Conservation (phyloP, 192 early-diverging fungal genomes). For the Pilobolus umbonatus region DNA sequence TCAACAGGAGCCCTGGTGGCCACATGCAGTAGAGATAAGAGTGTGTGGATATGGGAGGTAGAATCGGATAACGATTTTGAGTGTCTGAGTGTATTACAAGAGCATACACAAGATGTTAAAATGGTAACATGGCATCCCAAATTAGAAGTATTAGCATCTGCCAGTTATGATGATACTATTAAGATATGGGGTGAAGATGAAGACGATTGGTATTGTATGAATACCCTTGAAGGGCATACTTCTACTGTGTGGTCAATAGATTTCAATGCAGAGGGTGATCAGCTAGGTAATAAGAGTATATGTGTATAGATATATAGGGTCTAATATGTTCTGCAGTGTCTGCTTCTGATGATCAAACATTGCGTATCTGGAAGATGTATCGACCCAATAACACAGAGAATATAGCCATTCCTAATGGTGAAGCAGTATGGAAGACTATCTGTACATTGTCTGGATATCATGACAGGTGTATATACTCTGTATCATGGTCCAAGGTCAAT, state of each 20-base stretch:
- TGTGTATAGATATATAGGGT: too few species aligned
- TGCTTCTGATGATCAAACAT: slow-evolving; percentile 82
- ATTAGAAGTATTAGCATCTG: slow-evolving; percentile 80
- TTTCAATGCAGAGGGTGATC: slow-evolving; percentile 65
- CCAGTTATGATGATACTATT: slow-evolving; percentile 92
- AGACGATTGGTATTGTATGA: slow-evolving; percentile 94
- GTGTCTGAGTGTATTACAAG: slow-evolving; percentile 89
- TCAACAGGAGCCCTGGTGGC: slow-evolving; percentile 77
- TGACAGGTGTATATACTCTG: slow-evolving; percentile 83
- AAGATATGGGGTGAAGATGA: slow-evolving; percentile 92
- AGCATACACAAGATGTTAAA: slow-evolving; percentile 97
- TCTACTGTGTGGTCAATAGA: slow-evolving; percentile 95
- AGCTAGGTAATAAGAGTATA: slow-evolving; percentile 36
- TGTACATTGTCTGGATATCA: slow-evolving; percentile 66
- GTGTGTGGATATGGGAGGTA: slow-evolving; percentile 98
- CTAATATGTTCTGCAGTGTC: slow-evolving; percentile 45
- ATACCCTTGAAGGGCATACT: slow-evolving; percentile 77
- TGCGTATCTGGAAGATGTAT: slow-evolving; percentile 74
- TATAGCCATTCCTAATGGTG: slow-evolving; percentile 45
- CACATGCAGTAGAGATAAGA: slow-evolving; percentile 94
- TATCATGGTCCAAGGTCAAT: slow-evolving; percentile 81
- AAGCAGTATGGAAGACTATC: slow-evolving; percentile 67
- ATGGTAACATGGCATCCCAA: slow-evolving; percentile 89
- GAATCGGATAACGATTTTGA: slow-evolving; percentile 90
- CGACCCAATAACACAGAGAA: slow-evolving; percentile 42